These are phyloP conservation scores for Physocladia obscura DNA, from an alignment of 192 early-diverging fungal genomes.

Conservation along the genomic window DNA sequence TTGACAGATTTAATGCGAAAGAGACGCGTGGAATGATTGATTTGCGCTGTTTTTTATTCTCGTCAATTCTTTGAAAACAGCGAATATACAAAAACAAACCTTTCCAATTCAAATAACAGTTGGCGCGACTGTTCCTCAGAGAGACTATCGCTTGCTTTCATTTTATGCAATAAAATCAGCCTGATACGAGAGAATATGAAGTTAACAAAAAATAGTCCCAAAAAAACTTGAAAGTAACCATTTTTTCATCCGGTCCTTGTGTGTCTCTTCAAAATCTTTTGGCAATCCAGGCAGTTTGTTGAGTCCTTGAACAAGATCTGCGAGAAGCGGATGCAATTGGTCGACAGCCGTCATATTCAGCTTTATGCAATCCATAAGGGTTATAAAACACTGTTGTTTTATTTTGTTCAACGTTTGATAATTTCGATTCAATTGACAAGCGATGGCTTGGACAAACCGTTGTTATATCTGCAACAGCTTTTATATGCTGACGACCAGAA, in stretches of 20 bases:
- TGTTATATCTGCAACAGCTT: slow-evolving; percentile 76
- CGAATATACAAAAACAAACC: slow-evolving; percentile 21
- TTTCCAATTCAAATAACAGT: slow-evolving; percentile 88
- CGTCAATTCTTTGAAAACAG: not conserved
- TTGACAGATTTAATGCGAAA: slow-evolving; percentile 11
- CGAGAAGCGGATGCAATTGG: slow-evolving; percentile 83
- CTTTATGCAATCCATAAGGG: slow-evolving; percentile 84
- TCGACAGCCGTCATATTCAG: slow-evolving; percentile 84
- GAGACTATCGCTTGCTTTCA: slow-evolving; percentile 90
- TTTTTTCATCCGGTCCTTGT: slow-evolving; percentile 76
- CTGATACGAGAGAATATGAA: too few species aligned
- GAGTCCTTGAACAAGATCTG: slow-evolving; percentile 82
- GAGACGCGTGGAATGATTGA: slow-evolving; percentile 27
- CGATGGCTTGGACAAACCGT: slow-evolving; percentile 18
- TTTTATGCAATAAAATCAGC: slow-evolving; percentile 83
- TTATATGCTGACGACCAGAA: slow-evolving; percentile 46
- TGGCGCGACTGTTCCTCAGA: slow-evolving; percentile 84
- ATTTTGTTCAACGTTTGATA: not conserved
- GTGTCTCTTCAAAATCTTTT: slow-evolving; percentile 66
- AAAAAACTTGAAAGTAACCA: slow-evolving; percentile 58
- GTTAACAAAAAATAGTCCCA: too few species aligned
- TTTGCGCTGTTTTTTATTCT: slow-evolving; percentile 21
- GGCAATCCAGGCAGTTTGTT: slow-evolving; percentile 79
- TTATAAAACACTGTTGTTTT: slow-evolving; percentile 85
- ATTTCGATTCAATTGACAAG: not conserved